phyloP scores from a whole-genome alignment of 1,139 yeast genomes.

The Suhomyces bribrorum region DNA sequence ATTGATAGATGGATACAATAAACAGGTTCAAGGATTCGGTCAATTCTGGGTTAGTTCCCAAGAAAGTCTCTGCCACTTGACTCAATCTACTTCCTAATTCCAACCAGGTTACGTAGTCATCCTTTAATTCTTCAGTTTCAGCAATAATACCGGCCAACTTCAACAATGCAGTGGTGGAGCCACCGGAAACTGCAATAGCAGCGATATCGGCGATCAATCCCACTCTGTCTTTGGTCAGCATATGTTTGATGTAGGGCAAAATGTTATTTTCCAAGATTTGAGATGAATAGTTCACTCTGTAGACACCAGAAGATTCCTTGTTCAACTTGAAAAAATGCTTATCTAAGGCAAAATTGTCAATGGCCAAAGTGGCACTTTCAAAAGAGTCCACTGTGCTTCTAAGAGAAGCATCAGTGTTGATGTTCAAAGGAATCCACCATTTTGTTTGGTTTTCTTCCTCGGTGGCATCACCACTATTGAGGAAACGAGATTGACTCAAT shows the following conservation, averaged over 20 bases:
- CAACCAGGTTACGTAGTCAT: constrained; percentile 65
- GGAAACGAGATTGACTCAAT: constrained; percentile 71
- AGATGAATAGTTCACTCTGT: constrained; percentile 64
- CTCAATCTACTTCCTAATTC: constrained; percentile 52
- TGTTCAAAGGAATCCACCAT: constrained; percentile 76
- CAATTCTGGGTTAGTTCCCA: constrained; percentile 37
- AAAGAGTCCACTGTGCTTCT: constrained; percentile 36
- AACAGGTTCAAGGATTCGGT: constrained; percentile 43
- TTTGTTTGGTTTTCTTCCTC: constrained; percentile 50
- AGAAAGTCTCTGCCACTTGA: constrained; percentile 48
- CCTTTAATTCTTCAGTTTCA: constrained; percentile 43
- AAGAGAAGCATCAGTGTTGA: constrained; percentile 21
- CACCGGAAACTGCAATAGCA: constrained; percentile 64
- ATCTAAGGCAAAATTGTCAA: constrained; percentile 26
- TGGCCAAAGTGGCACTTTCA: constrained; percentile 21
- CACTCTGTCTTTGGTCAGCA: constrained; percentile 61
- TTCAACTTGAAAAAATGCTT: constrained; percentile 57
- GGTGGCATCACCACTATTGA: constrained; percentile 76
- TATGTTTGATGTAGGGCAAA: constrained; percentile 42
- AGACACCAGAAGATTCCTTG: constrained; percentile 62
- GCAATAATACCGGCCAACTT: constrained; percentile 45
- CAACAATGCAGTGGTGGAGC: constrained; percentile 47
- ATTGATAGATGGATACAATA: constrained; percentile 39
- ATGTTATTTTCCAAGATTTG: constrained; percentile 46
- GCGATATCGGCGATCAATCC: constrained; percentile 67